Conservation (phyloP, 371 early-diverging fungal species). For the Mucor plumbeus region DNA sequence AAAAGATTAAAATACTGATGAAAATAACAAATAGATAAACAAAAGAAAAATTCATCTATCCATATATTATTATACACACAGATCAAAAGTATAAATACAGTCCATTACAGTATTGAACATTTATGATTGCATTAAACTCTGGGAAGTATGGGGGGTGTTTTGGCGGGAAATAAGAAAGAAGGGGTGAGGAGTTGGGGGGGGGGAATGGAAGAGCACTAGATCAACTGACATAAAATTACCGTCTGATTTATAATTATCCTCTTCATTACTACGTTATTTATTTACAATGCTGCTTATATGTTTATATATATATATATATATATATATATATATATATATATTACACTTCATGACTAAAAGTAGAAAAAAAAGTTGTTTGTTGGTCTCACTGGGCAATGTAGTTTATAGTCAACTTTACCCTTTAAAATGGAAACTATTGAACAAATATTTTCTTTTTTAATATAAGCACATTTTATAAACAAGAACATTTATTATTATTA, state of each 20-base stretch:
- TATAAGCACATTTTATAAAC: constrained; percentile 12
- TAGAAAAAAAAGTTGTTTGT: too few species aligned
- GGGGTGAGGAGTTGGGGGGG: background rate
- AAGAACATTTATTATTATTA: background rate
- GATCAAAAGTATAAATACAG: constrained; percentile 20
- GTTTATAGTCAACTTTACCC: background rate
- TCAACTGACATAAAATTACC: constrained; percentile 11
- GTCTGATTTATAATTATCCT: constrained; percentile 28
- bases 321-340: too few species aligned
- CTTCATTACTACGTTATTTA: constrained; percentile 30
- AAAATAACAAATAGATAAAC: constrained; percentile 27
- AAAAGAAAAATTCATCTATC: constrained; percentile 41
- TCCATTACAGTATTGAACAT: constrained; percentile 8
- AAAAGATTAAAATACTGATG: constrained; percentile 19
- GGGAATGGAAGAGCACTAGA: background rate
- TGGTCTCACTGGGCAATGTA: background rate
- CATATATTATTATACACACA: constrained; percentile 28
- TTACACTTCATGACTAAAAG: too few species aligned
- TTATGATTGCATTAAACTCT: background rate
- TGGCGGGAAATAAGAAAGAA: constrained; percentile 17
- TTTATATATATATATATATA: background rate
- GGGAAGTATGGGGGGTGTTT: constrained; percentile 13
- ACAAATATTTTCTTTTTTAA: constrained; percentile 12
- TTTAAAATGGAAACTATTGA: too few species aligned
- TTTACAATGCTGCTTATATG: constrained; percentile 17